Conservation (phyloP, 352 stramenopile genomes). For the Aphanomyces cochlioides region DNA sequence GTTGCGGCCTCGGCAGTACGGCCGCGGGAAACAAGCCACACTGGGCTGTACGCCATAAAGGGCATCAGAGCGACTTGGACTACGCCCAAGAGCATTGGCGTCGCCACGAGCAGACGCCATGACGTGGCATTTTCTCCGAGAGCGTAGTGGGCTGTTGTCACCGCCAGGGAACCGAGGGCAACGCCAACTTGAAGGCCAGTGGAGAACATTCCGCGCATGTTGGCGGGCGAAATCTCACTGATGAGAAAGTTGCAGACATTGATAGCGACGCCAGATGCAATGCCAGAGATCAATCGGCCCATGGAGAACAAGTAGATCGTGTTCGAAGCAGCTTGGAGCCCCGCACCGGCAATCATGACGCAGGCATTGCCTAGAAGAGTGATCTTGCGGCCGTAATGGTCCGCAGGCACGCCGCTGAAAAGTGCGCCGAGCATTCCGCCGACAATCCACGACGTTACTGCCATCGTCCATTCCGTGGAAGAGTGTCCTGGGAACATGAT, state of each 20-base stretch:
- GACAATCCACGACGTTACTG: conserved; percentile 45
- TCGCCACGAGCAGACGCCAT: conserved; percentile 43
- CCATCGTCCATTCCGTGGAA: conserved; percentile 39
- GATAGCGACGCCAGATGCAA: conserved; percentile 47
- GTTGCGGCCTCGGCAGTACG: neutral
- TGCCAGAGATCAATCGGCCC: conserved; percentile 47
- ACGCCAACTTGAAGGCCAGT: conserved; percentile 41
- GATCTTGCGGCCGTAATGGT: conserved; percentile 41
- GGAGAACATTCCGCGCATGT: conserved; percentile 43
- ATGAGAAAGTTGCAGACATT: conserved; percentile 46
- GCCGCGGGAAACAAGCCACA: conserved; percentile 25
- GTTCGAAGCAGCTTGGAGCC: conserved; percentile 39
- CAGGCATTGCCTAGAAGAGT: conserved; percentile 41
- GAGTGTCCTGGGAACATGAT: conserved; percentile 43
- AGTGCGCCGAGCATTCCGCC: conserved; percentile 20
- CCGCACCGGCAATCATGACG: conserved; percentile 45
- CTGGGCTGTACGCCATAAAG: conserved; percentile 17
- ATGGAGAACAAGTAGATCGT: conserved; percentile 41
- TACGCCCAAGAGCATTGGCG: conserved; percentile 46
- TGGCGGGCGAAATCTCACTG: conserved; percentile 46
- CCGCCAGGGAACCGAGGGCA: conserved; percentile 44
- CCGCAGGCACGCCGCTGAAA: conserved; percentile 28
- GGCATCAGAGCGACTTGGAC: conserved; percentile 40
- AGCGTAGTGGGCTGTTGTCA: conserved; percentile 43
- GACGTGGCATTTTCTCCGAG: conserved; percentile 30